Base-by-base conservation (phyloP, 805 yeast genomes). In the Suhomyces canberraensis region DNA sequence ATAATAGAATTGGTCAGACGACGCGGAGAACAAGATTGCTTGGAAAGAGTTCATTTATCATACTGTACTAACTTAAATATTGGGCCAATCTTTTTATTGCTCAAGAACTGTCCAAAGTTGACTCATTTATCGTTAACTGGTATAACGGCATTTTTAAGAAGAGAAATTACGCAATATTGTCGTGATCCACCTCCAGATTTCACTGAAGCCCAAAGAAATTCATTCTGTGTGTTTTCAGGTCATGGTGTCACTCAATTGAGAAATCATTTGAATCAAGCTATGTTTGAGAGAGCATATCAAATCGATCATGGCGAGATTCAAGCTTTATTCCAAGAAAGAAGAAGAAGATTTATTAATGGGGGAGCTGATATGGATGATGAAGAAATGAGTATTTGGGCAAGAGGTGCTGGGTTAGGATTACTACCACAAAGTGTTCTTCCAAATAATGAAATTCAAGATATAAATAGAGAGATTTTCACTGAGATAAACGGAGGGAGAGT, bases 51-150 rank as follows among this genome's bases (percentile, higher is more conserved):
- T 8, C 98, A 91, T 65, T 73, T 91, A 39, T 85, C 95, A 11
- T 91, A 91, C 60, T 91, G 98, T 60, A 78, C 89, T 22, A 78
- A 83, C 49, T 69, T 91, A 44, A 78, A 91, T 3, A 66, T 87
- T 9, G 81, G 75, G 25, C 96, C 98, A 8, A 84, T 91, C 25
- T 79, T 75, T 55, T 74, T 76, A 44, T 66, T 91, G 36, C 68
- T 93, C 40, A 80, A 78, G 59, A 76, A 81, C 32, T 91, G 97
- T 53, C 95, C 95, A 3, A 78, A 81, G 45, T 68, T 91, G 39
- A 89, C 96, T 1, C 98, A 91, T 60, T 71, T 91, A 41, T 86
- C 96, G 8, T 71, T 91, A 42, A 93, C 98, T 0, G 98, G 98
- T 0, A 89, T 91, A 17, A 71, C 82, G 1, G 84, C 95, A n/a